Evolutionary conservation across 2,329 filamentous ascomycete species (phyloP), one percentile per base, ranked within the genome.

Genomic region (Ophiostoma tasmaniense): DNA sequence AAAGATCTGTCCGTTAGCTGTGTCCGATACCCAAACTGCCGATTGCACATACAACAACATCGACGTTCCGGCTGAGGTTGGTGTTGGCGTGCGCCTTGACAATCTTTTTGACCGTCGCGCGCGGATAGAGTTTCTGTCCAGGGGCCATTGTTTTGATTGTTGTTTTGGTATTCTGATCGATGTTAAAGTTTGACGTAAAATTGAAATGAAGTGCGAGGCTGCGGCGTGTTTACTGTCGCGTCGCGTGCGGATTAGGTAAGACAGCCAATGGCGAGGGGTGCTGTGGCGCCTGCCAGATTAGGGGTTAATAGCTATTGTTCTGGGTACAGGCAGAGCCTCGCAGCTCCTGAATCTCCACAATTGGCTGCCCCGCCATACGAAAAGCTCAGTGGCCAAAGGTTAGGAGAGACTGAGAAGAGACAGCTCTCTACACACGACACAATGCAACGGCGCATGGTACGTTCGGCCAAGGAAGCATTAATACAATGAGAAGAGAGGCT

Each of bases 31-130:
- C 14, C 2, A 14, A 6, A 17, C 45, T n/a, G 45, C 50, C 17
- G 20, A 5, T 5, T n/a, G 17, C 3, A 74, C 85, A 71, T 79
- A 96, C 92, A 80, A 94, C 82, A 70, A 96, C 88, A 79, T 97
- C 93, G 37, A 89, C 90, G 78, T 95, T 93, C 79, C 92, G 95
- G 81, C 89, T 92, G 72, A 96, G 79, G 72, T 85, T 90, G 76
- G 89, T 88, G 72, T 91, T 90, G 10, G 92, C 90, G 78, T 96
- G 92, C 22, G 92, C 92, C 80, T 96, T 97, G 75, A 96, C 84
- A 71, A 96, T 94, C 78, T 93, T 93, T 79, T 93, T 95, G 74
- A 97, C 83, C 0, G 91, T 95, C 22, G 87, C 88, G 72, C 93
- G 89, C 13, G 93, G 93, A 75, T 96, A 97, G 17, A 91, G 82